Percentiles rank a stretch among this genome's conserved stretches.
These are phyloP conservation scores for Beauveria sp. DNA, from an alignment of 2,329 filamentous ascomycete species.

Conservation along the genomic window DNA sequence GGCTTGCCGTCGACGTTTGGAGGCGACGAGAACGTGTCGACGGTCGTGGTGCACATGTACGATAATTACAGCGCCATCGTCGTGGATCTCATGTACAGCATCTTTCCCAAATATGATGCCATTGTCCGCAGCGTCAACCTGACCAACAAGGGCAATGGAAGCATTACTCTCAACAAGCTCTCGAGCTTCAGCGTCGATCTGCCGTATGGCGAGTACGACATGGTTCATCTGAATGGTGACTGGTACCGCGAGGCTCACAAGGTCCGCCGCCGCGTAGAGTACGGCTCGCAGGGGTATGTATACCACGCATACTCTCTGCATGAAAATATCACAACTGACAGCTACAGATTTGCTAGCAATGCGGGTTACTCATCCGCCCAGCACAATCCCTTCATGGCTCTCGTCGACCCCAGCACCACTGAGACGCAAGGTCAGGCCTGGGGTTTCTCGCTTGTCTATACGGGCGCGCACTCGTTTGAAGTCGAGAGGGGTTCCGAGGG, in stretches of 20 bases:
- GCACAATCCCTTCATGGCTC: constrained; percentile 56
- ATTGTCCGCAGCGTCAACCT: constrained; percentile 54
- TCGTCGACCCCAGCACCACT: constrained; percentile 49
- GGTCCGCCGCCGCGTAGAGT: constrained; percentile 47
- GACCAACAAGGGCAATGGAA: constrained; percentile 47
- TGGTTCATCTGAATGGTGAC: constrained; percentile 55
- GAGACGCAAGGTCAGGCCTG: constrained; percentile 54
- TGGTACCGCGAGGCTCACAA: constrained; percentile 53
- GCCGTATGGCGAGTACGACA: constrained; percentile 51
- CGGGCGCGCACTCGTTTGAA: constrained; percentile 54
- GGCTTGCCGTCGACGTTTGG: constrained; percentile 56
- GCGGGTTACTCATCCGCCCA: constrained; percentile 56
- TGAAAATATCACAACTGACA: not conserved
- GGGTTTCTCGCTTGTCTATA: constrained; percentile 59
- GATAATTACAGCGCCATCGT: constrained; percentile 52
- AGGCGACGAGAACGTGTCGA: constrained; percentile 46
- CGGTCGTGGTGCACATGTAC: constrained; percentile 48
- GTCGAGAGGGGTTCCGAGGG: constrained; percentile 57
- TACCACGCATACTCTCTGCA: too few relatives aligned
- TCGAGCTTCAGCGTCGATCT: constrained; percentile 56
- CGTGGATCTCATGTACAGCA: constrained; percentile 53
- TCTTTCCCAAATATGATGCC: constrained; percentile 55
- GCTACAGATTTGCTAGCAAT: constrained; percentile 48
- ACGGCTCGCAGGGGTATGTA: constrained; percentile 45
- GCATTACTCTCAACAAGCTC: constrained; percentile 47